Percentiles rank a stretch among this genome's conserved stretches.
Conservation (phyloP, 352 stramenopile species). For the Globisporangium spiculum region DNA sequence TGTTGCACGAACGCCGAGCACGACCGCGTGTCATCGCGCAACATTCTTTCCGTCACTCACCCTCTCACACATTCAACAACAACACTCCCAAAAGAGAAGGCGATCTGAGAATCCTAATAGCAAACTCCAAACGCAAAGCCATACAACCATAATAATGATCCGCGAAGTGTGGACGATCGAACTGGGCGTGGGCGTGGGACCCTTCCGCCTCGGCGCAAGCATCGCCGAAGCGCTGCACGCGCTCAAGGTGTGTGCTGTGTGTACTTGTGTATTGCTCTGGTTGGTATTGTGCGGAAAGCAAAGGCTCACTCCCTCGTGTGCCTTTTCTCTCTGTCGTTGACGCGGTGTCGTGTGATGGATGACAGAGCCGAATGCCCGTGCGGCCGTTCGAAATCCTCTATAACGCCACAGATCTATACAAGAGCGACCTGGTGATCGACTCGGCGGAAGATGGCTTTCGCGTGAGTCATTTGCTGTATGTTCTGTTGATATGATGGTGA, state of each 20-base stretch:
- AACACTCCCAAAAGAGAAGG: neutral
- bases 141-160: conserved; percentile 37
- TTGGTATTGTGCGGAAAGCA: neutral
- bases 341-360: neutral
- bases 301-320: neutral
- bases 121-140: conserved; percentile 1
- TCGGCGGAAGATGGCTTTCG: conserved; percentile 73
- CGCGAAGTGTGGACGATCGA: conserved; percentile 84
- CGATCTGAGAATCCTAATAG: conserved; percentile 5
- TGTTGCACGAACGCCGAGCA: neutral
- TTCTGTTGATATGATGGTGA: neutral
- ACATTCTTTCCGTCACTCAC: neutral
- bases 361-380: conserved; percentile 63
- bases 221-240: conserved; percentile 72
- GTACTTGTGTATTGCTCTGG: neutral
- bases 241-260: conserved; percentile 49
- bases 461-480: conserved; percentile 22
- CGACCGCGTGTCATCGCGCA: neutral
- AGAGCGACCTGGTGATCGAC: conserved; percentile 52
- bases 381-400: conserved; percentile 80
- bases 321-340: neutral
- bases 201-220: conserved; percentile 72
- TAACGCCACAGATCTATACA: conserved; percentile 62
- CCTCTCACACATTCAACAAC: neutral
- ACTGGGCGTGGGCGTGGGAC: conserved; percentile 68